Evolutionary conservation across 306 rosid species (phyloP).

Genomic region (Ceratonia siliqua): DNA sequence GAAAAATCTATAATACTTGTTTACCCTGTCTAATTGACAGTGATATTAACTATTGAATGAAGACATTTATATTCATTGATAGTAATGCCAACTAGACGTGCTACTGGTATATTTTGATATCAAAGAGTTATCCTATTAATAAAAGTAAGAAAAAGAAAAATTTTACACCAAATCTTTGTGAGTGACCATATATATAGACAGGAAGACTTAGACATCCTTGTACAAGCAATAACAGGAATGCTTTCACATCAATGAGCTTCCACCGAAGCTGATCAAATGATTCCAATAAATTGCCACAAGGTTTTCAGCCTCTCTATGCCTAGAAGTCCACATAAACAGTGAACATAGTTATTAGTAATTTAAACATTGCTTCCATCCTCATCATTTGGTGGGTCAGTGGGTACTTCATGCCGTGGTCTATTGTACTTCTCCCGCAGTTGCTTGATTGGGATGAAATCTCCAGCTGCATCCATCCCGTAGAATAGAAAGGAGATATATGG

Average conservation of each 20-base stretch:
- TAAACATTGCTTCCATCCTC: slow-evolving; percentile 52
- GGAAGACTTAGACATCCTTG: not conserved
- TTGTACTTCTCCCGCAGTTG: slow-evolving; percentile 91
- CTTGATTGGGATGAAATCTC: slow-evolving; percentile 89
- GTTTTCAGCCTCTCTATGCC: not conserved
- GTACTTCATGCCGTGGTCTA: slow-evolving; percentile 75
- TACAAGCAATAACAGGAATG: not conserved
- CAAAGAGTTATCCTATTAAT: too few species aligned
- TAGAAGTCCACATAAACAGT: not conserved
- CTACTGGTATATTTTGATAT: too few species aligned
- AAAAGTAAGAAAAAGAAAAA: slow-evolving; percentile 6
- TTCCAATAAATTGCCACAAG: not conserved
- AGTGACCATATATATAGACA: not conserved
- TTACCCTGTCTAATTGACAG: too few species aligned
- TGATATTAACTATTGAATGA: too few species aligned
- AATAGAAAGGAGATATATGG: slow-evolving; percentile 77
- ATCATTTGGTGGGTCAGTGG: slow-evolving; percentile 49
- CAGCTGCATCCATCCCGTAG: slow-evolving; percentile 90
- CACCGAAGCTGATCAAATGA: not conserved
- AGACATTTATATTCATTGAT: too few species aligned
- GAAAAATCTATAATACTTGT: too few species aligned
- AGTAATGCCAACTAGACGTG: too few species aligned
- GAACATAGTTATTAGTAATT: slow-evolving; percentile 18
- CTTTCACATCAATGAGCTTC: not conserved
- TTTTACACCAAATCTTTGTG: not conserved